Percentiles rank a stretch among this genome's conserved stretches.
phyloP scores from a whole-genome alignment of 257 asterid genomes.

The Striga asiatica region DNA sequence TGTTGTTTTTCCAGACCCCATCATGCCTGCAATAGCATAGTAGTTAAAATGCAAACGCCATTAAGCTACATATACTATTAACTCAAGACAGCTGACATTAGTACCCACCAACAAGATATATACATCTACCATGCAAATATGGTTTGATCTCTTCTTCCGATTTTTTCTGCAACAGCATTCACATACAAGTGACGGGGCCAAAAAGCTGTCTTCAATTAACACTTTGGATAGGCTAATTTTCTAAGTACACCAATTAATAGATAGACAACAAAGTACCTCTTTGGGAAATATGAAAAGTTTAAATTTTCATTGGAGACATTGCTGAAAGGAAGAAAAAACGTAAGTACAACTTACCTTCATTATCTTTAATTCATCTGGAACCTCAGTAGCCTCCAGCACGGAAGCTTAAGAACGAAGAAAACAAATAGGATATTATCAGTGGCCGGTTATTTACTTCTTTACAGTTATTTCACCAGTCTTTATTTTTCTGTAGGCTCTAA shows the following conservation, averaged over 20 bases:
- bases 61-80: background rate
- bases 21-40: slow-evolving; percentile 56
- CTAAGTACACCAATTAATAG: background rate
- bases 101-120: slow-evolving; percentile 84
- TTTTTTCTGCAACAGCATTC: slow-evolving; percentile 47
- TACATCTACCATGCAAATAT: slow-evolving; percentile 57
- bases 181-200: slow-evolving; percentile 2
- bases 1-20: slow-evolving; percentile 98
- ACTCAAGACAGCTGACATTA: slow-evolving; percentile 2
- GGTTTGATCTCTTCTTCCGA: slow-evolving; percentile 59
- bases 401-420: slow-evolving; percentile 28
- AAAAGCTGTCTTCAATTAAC: slow-evolving; percentile 12
- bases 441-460: slow-evolving; percentile 2
- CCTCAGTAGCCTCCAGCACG: slow-evolving; percentile 38
- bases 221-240: slow-evolving; percentile 3
- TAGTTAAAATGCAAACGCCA: background rate
- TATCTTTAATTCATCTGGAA: slow-evolving; percentile 38
- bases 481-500: too few relatives aligned
- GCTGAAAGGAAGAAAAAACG: background rate
- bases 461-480: background rate
- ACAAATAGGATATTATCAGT: too few relatives aligned
- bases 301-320: background rate
- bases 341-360: slow-evolving; percentile 41
- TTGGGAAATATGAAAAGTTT: background rate
- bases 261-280: background rate